These are phyloP conservation scores for Ustulina deusta DNA, from an alignment of 2,329 filamentous ascomycete species.

Conservation along the genomic window DNA sequence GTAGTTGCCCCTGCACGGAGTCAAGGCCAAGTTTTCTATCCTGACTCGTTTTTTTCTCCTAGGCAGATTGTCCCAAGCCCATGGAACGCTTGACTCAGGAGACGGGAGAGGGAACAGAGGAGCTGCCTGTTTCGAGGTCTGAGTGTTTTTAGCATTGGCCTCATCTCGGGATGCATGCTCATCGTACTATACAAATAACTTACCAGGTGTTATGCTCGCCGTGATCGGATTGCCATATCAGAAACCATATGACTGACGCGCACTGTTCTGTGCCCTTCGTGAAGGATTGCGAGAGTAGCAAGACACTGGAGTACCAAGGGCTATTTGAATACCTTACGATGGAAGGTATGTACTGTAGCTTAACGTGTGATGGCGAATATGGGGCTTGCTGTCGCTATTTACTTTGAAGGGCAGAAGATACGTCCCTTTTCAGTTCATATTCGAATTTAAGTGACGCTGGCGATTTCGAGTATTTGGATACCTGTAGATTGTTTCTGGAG, in stretches of 20 bases:
- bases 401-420: background rate
- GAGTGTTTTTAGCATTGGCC: conserved; percentile 11
- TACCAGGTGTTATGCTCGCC: conserved; percentile 21
- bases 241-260: conserved; percentile 1
- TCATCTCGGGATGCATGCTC: conserved; percentile 22
- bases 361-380: background rate
- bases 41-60: conserved; percentile 2
- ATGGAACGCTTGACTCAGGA: conserved; percentile 32
- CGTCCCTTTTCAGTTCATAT: background rate
- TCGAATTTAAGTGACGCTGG: conserved; percentile 1
- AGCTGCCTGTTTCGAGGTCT: conserved; percentile 34
- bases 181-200: conserved; percentile 18
- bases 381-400: background rate
- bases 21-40: conserved; percentile 1
- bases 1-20: conserved; percentile 16
- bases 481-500: background rate
- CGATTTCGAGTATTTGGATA: conserved; percentile 5
- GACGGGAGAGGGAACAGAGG: conserved; percentile 22
- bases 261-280: conserved; percentile 15
- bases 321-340: background rate
- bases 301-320: background rate
- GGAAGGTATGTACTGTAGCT: background rate
- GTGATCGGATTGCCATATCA: conserved; percentile 5
- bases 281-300: background rate
- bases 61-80: conserved; percentile 30